Base-by-base conservation (phyloP, 2,329 filamentous ascomycete species). In the Cladophialophora carrionii region DNA sequence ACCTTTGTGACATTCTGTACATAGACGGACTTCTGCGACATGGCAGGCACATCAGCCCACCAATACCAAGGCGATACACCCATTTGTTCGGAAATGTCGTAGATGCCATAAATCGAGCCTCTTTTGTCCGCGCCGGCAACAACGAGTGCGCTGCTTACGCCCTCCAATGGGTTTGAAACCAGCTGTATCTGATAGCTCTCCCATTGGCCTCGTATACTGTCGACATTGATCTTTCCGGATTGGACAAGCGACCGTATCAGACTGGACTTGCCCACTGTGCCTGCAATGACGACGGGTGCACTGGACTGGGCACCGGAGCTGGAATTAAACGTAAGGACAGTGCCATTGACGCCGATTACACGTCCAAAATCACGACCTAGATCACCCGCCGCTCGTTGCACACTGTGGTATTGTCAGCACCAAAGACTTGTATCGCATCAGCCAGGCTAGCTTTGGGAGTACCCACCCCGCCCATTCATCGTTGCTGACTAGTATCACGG, bases 71-170 rank as follows among this genome's bases (percentile, higher is more conserved):
- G 88, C 34, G 85, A 88, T 12, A 91, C 87, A 29, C 89, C 89
- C 63, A 91, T 90, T 73, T 91, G 88, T 75, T 90, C 88, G 24
- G 86, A 89, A 55, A 91, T 75, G 68, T 88, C 87, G 76, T 91
- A 91, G 22, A 90, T 78, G 10, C 89, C 89, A 71, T 84, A 91
- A 61, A 91, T 89, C 1, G 87, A 85, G 14, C 87, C 87, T 67
- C 88, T 80, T 61, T 85, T 84, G 73, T 91, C 88, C 72, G 85
- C 88, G 10, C 87, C 88, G 34, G 85, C 87, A 74, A 92, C 87
- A 1, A 91, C 85, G 20, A 91, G 78, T 1, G 88, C 88, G 65
- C 80, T 79, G 0, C 81, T 72, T 26, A 85, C 83, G 22, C 84
- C 86, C 1, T 82, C 79, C 12, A 87, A 74, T 0, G 88, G 88